phyloP scores from a whole-genome alignment of 2,329 filamentous ascomycete genomes.

The Seiridium unicorne region DNA sequence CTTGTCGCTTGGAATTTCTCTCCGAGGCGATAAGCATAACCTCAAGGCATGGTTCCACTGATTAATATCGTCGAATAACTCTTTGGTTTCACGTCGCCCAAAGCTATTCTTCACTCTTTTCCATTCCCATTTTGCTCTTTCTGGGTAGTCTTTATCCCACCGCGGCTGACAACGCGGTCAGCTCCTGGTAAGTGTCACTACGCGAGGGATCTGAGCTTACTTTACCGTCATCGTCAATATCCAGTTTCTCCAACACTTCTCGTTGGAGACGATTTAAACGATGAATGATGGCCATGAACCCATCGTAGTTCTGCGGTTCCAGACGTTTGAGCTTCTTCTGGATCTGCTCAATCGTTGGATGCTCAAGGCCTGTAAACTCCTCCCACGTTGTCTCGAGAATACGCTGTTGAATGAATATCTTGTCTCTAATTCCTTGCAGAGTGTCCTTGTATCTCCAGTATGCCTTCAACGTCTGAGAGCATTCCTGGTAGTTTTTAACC shows the following conservation, averaged over 20 bases:
- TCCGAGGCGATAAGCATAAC: not conserved
- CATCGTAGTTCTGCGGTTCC: not conserved
- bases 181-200: not conserved
- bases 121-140: not conserved
- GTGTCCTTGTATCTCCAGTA: not conserved
- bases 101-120: not conserved
- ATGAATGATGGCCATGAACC: not conserved
- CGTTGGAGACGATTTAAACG: not conserved
- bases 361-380: not conserved
- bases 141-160: not conserved
- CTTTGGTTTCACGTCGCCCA: not conserved
- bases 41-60: not conserved
- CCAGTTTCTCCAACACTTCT: not conserved
- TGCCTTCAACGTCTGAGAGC: not conserved
- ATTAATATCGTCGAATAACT: not conserved
- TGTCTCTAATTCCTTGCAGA: not conserved
- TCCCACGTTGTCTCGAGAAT: not conserved
- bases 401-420: not conserved
- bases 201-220: not conserved
- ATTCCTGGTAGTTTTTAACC: not conserved
- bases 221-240: not conserved
- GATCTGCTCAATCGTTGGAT: not conserved
- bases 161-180: not conserved
- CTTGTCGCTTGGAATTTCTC: not conserved
- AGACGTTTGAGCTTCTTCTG: not conserved